phyloP scores from a whole-genome alignment of 129 eudicot species.

The Flaveria brownii region DNA sequence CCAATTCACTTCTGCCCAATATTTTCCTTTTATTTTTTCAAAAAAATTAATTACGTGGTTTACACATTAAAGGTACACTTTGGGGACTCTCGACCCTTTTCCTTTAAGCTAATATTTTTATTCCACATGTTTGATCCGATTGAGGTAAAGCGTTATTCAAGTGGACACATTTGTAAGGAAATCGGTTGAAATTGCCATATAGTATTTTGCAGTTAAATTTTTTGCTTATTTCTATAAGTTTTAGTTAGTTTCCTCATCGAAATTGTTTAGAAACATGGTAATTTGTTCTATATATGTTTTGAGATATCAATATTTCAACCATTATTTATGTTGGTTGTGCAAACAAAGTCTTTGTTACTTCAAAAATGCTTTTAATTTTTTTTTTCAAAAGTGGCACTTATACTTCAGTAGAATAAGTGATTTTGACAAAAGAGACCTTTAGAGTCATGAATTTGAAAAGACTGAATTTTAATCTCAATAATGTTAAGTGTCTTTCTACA shows the following conservation, averaged over 20 bases:
- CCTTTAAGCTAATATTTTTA: background rate
- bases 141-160: background rate
- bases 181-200: background rate
- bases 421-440: background rate
- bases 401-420: background rate
- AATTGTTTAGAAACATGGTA: background rate
- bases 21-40: background rate
- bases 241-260: background rate
- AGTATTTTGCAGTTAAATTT: background rate
- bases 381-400: no score
- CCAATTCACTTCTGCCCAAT: background rate
- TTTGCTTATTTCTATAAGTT: constrained; percentile 2
- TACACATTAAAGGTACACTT: background rate
- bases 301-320: background rate
- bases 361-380: no score
- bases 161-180: background rate
- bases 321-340: background rate
- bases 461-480: no score
- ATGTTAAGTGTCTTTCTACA: no score
- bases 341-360: background rate
- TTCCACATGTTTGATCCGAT: background rate
- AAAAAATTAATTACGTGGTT: background rate
- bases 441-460: no score
- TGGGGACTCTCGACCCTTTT: background rate
- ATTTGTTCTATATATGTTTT: background rate